Conservation (phyloP, 2,329 filamentous ascomycete genomes). For the Phaeosphaeria sp. region DNA sequence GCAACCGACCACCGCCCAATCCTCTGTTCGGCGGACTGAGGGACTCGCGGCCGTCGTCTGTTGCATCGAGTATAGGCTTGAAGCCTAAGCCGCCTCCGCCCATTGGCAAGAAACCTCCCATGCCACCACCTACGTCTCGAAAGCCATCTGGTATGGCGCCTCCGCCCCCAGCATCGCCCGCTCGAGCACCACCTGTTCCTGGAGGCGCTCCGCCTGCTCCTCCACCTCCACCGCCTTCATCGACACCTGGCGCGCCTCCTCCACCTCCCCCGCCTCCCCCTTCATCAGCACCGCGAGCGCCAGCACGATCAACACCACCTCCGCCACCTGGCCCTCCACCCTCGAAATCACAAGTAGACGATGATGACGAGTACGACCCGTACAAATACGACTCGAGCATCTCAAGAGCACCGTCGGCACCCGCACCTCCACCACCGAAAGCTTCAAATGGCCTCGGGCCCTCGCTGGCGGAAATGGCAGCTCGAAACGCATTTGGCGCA, state of each 20-base stretch:
- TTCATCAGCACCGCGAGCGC: slow-evolving; percentile 43
- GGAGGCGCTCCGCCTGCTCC: slow-evolving; percentile 44
- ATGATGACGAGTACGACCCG: slow-evolving; percentile 41
- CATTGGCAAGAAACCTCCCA: slow-evolving; percentile 74
- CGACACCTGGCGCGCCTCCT: slow-evolving; percentile 52
- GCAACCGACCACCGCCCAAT: slow-evolving; percentile 65
- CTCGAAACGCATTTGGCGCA: slow-evolving; percentile 60
- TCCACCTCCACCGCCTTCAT: slow-evolving; percentile 46
- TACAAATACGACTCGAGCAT: slow-evolving; percentile 51
- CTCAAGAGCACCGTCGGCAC: slow-evolving; percentile 31
- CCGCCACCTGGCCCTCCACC: slow-evolving; percentile 47
- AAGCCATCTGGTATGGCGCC: slow-evolving; percentile 61
- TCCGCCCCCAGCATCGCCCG: slow-evolving; percentile 52
- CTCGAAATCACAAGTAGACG: slow-evolving; percentile 43
- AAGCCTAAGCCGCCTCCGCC: slow-evolving; percentile 76
- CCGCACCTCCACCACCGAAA: slow-evolving; percentile 64
- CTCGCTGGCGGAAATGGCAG: slow-evolving; percentile 65
- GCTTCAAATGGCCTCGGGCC: slow-evolving; percentile 48
- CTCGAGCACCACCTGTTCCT: slow-evolving; percentile 48
- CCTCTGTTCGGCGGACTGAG: slow-evolving; percentile 61
- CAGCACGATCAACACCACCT: slow-evolving; percentile 25
- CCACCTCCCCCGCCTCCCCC: slow-evolving; percentile 33
- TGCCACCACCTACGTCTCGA: slow-evolving; percentile 62
- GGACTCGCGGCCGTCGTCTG: slow-evolving; percentile 63
- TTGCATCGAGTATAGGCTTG: slow-evolving; percentile 63